A percentile compares a stretch with the other conserved stretches of the same genome.
Evolutionary conservation across 2,329 filamentous ascomycete species (phyloP).

Genomic region (Venturia nashicola): DNA sequence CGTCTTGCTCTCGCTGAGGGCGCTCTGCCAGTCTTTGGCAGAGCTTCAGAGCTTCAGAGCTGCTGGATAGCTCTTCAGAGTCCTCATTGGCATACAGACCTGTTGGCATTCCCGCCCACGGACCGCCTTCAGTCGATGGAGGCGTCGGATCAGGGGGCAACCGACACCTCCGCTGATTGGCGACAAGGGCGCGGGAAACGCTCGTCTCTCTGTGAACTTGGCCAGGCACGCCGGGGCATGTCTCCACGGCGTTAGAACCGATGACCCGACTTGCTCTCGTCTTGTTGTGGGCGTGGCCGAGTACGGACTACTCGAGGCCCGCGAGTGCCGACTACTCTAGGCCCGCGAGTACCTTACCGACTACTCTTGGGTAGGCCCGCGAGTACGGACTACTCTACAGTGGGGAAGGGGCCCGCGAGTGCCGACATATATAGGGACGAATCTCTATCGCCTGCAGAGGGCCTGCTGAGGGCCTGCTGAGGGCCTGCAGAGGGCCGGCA

Average conservation of each 20-base stretch:
- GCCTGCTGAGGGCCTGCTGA: too few species aligned
- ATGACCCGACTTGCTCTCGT: neutral
- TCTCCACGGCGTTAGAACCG: slow-evolving; percentile 1
- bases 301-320: too few species aligned
- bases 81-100: slow-evolving; percentile 1
- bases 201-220: neutral
- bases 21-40: neutral
- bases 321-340: too few species aligned
- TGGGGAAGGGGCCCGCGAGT: too few species aligned
- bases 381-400: too few species aligned
- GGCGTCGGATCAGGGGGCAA: neutral
- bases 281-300: neutral
- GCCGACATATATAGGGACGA: neutral
- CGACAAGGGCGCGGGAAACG: neutral
- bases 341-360: too few species aligned
- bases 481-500: too few species aligned
- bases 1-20: neutral
- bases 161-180: neutral
- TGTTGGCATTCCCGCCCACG: neutral
- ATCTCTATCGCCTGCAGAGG: neutral
- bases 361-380: too few species aligned
- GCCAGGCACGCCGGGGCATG: neutral
- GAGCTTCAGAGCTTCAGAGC: neutral
- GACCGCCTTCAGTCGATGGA: neutral
- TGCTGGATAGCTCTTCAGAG: neutral